A percentile compares a stretch with the other conserved stretches of the same genome.
Evolutionary conservation across 345 rosid species (phyloP).

Genomic region (Melastoma malabathricum): DNA sequence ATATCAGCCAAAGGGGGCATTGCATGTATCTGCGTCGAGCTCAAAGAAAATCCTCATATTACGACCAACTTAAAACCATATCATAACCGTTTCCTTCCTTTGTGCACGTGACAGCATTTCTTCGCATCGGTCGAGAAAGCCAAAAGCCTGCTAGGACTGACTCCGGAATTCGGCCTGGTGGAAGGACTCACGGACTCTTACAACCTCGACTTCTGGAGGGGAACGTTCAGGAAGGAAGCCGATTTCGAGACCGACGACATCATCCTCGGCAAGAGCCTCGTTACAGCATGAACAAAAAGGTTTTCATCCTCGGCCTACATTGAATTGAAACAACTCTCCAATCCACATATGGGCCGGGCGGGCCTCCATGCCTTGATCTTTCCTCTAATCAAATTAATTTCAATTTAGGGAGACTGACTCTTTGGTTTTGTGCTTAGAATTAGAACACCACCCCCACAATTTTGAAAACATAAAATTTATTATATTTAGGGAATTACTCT

Average conservation of each 20-base stretch:
- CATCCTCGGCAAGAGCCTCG: slow-evolving; percentile 71
- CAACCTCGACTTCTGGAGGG: slow-evolving; percentile 82
- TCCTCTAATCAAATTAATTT: too few species aligned
- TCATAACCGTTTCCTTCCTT: neutral
- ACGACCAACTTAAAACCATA: neutral
- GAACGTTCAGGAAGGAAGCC: slow-evolving; percentile 79
- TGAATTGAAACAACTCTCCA: too few species aligned
- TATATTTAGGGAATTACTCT: too few species aligned
- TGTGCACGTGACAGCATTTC: slow-evolving; percentile 57
- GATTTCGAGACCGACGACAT: slow-evolving; percentile 87
- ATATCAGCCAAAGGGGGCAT: slow-evolving; percentile 50
- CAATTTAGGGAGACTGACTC: too few species aligned
- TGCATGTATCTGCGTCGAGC: slow-evolving; percentile 60
- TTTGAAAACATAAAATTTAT: too few species aligned
- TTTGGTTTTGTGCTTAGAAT: too few species aligned
- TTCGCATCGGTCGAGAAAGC: slow-evolving; percentile 89
- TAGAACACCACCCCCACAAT: too few species aligned
- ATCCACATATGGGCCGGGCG: too few species aligned
- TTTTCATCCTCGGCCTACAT: too few species aligned
- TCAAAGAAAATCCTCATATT: slow-evolving; percentile 78
- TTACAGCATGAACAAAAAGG: slow-evolving; percentile 12
- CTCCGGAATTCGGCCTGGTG: slow-evolving; percentile 66
- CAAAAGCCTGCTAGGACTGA: slow-evolving; percentile 68
- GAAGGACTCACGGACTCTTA: slow-evolving; percentile 94
- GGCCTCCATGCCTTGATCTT: too few species aligned